These are phyloP conservation scores for Lolium rigidum DNA, from an alignment of 176 grass and related monocot genomes.

Conservation along the genomic window DNA sequence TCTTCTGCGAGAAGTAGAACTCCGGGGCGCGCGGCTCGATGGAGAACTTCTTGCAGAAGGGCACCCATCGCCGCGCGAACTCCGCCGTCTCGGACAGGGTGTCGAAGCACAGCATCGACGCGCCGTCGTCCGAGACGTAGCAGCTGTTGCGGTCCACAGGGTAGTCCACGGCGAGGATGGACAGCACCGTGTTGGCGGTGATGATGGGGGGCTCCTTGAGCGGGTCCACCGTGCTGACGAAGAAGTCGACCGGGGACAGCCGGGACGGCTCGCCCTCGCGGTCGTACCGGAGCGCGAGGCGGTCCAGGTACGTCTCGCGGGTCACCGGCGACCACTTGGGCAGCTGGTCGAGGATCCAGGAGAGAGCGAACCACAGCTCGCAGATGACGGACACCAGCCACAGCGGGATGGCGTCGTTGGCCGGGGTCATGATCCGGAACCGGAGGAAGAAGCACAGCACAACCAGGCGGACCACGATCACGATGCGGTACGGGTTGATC, in stretches of 20 bases:
- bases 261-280: constrained; percentile 68
- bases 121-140: constrained; percentile 97
- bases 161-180: constrained; percentile 94
- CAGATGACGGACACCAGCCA: constrained; percentile 89
- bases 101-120: constrained; percentile 96
- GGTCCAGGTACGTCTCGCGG: constrained; percentile 97
- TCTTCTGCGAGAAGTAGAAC: constrained; percentile 99
- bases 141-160: constrained; percentile 84
- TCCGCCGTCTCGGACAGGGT: constrained; percentile 84
- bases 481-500: constrained; percentile 98
- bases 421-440: constrained; percentile 84
- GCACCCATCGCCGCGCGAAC: constrained; percentile 92
- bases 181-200: constrained; percentile 95
- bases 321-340: constrained; percentile 95
- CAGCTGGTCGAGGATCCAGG: constrained; percentile 98
- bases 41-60: constrained; percentile 95
- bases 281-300: constrained; percentile 77
- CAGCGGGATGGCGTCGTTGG: constrained; percentile 71
- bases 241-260: constrained; percentile 76
- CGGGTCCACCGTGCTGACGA: constrained; percentile 90
- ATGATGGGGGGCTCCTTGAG: constrained; percentile 97
- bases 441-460: constrained; percentile 92
- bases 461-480: constrained; percentile 85
- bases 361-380: constrained; percentile 98
- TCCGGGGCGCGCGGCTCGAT: constrained; percentile 89